Percentiles rank a stretch among this genome's conserved stretches.
These are phyloP conservation scores for Porodaedalea pini DNA, from an alignment of 1,284 basidiomycete genomes.

Conservation along the genomic window DNA sequence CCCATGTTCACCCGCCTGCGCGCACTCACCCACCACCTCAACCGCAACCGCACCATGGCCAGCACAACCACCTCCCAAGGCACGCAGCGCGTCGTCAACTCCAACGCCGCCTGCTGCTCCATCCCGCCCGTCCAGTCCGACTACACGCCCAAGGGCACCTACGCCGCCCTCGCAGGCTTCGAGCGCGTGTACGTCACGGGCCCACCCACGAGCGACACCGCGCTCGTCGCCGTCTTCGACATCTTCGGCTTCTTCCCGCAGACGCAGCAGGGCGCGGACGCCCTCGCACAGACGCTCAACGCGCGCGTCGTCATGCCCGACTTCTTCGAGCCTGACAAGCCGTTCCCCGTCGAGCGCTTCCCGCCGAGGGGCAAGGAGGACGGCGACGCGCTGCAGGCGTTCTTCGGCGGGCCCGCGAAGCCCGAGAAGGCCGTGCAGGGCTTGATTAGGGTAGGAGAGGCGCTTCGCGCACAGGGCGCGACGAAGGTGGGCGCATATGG, in stretches of 20 bases:
- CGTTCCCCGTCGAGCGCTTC: slow-evolving; percentile 48
- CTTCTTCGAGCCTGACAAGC: slow-evolving; percentile 53
- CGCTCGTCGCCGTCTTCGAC: slow-evolving; percentile 58
- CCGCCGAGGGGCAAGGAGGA: slow-evolving; percentile 52
- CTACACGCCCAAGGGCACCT: slow-evolving; percentile 49
- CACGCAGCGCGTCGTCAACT: slow-evolving; percentile 40
- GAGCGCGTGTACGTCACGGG: slow-evolving; percentile 51
- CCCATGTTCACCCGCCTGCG: slow-evolving; percentile 43
- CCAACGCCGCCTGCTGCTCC: slow-evolving; percentile 57
- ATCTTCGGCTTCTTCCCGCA: slow-evolving; percentile 52
- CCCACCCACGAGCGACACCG: slow-evolving; percentile 43
- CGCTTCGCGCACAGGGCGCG: slow-evolving; percentile 44
- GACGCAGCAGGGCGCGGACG: slow-evolving; percentile 61
- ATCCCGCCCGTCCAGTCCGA: slow-evolving; percentile 50
- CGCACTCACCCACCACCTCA: slow-evolving; percentile 39
- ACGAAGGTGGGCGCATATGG: slow-evolving; percentile 50
- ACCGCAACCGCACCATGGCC: slow-evolving; percentile 36
- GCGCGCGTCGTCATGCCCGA: slow-evolving; percentile 62
- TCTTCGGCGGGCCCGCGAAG: slow-evolving; percentile 50
- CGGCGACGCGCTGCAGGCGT: slow-evolving; percentile 47
- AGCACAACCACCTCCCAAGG: slow-evolving; percentile 25
- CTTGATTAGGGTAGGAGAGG: slow-evolving; percentile 43
- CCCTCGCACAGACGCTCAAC: slow-evolving; percentile 49
- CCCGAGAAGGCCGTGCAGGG: slow-evolving; percentile 42
- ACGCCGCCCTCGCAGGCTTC: slow-evolving; percentile 41